These are phyloP conservation scores for Penicillium thymicola DNA, from an alignment of 2,329 filamentous ascomycete species.

Conservation along the genomic window DNA sequence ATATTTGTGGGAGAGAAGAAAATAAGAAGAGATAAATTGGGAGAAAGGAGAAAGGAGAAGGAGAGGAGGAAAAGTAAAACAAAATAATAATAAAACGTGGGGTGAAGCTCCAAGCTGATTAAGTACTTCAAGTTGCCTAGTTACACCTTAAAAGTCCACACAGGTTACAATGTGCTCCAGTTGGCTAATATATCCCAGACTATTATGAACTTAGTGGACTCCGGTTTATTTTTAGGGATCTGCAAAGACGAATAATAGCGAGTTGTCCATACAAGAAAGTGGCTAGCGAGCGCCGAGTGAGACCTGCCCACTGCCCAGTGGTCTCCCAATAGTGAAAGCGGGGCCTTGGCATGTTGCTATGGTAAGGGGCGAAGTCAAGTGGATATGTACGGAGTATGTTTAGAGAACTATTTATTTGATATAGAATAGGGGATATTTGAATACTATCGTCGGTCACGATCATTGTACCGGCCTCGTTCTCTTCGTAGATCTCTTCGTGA, in stretches of 20 bases:
- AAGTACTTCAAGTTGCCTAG: background rate
- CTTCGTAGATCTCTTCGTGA: slow-evolving; percentile 21
- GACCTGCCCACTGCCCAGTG: slow-evolving; percentile 18
- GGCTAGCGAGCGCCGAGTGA: slow-evolving; percentile 12
- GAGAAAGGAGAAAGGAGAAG: slow-evolving; percentile 1
- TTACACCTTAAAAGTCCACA: background rate
- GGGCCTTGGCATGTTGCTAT: slow-evolving; percentile 6
- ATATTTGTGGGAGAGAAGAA: background rate
- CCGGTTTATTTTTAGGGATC: slow-evolving; percentile 21
- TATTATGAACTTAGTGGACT: background rate
- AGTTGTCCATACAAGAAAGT: slow-evolving; percentile 4
- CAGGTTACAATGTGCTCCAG: slow-evolving; percentile 14
- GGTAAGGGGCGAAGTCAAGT: background rate
- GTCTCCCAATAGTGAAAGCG: slow-evolving; percentile 6
- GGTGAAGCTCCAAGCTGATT: slow-evolving; percentile 24
- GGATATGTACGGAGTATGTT: background rate
- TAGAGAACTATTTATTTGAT: background rate
- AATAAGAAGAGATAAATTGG: background rate
- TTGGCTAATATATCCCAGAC: slow-evolving; percentile 1
- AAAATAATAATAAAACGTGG: slow-evolving; percentile 17
- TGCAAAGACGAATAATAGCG: slow-evolving; percentile 10
- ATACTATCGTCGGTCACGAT: slow-evolving; percentile 24
- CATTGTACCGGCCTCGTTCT: slow-evolving; percentile 35
- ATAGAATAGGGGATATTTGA: slow-evolving; percentile 6
- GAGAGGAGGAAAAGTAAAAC: slow-evolving; percentile 15